These are phyloP conservation scores for Ophiostoma tasmaniense DNA, from an alignment of 2,329 filamentous ascomycete species.

Conservation along the genomic window DNA sequence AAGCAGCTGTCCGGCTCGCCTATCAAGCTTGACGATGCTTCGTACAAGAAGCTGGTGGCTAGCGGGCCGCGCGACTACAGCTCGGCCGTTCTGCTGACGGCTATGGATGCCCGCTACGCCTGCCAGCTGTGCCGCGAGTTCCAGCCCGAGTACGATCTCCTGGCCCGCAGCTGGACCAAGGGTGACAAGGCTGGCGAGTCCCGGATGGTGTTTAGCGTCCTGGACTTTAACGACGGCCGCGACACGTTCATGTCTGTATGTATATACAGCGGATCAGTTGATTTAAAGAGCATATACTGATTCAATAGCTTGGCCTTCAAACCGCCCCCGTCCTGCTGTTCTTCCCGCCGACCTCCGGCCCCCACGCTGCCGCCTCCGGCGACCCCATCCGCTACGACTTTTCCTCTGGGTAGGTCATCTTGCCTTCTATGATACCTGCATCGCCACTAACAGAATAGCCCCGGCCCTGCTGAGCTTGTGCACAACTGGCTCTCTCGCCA, in stretches of 20 bases:
- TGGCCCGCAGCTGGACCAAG: constrained; percentile 78
- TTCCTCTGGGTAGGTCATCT: constrained; percentile 55
- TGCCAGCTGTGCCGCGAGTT: constrained; percentile 85
- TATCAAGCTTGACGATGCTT: constrained; percentile 67
- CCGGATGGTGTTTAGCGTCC: constrained; percentile 66
- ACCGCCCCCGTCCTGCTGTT: constrained; percentile 85
- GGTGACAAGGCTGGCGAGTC: constrained; percentile 69
- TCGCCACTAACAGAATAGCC: constrained; percentile 36
- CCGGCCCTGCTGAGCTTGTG: constrained; percentile 66
- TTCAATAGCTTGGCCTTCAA: constrained; percentile 71
- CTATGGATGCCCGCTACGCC: constrained; percentile 71
- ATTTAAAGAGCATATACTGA: background rate
- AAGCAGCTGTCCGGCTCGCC: constrained; percentile 58
- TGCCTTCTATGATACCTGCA: background rate
- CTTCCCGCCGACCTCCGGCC: constrained; percentile 77
- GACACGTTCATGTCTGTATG: constrained; percentile 77
- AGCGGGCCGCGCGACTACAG: constrained; percentile 73
- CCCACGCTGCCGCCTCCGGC: constrained; percentile 60
- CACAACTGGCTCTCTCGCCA: constrained; percentile 72
- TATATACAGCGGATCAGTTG: constrained; percentile 5
- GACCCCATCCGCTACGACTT: constrained; percentile 81
- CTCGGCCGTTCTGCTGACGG: constrained; percentile 75
- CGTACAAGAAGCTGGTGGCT: constrained; percentile 67
- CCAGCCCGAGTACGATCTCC: constrained; percentile 85
- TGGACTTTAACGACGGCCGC: constrained; percentile 83